Conservation (phyloP, 306 rosid species). For the Malus fusca region DNA sequence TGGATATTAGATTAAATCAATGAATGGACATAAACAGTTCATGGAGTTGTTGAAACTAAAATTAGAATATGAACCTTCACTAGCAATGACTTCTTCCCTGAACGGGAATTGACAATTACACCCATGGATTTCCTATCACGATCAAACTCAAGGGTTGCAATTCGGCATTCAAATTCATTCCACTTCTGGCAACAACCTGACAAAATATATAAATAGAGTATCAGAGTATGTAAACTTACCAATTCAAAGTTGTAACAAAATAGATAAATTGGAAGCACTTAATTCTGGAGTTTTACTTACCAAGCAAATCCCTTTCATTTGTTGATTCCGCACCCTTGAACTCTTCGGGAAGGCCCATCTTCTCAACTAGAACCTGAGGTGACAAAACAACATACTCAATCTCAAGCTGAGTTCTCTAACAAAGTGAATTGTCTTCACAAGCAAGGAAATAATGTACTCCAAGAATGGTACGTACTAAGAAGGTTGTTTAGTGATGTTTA, state of each 20-base stretch:
- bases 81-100: slow-evolving; percentile 49
- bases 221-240: slow-evolving; percentile 1
- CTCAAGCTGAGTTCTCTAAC: neutral
- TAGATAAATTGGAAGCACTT: neutral
- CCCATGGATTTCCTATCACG: slow-evolving; percentile 89
- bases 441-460: neutral
- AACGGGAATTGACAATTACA: slow-evolving; percentile 48
- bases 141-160: slow-evolving; percentile 87
- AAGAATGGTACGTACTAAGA: neutral
- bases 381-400: neutral
- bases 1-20: neutral
- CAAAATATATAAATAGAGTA: neutral
- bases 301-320: slow-evolving; percentile 25
- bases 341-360: slow-evolving; percentile 81
- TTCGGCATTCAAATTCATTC: slow-evolving; percentile 43
- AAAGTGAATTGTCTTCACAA: neutral
- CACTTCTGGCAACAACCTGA: slow-evolving; percentile 60
- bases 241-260: neutral
- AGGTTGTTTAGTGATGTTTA: neutral
- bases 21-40: neutral
- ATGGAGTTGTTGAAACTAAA: neutral
- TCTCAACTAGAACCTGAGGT: slow-evolving; percentile 75
- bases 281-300: slow-evolving; percentile 30
- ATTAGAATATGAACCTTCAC: slow-evolving; percentile 50
- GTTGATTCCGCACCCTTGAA: slow-evolving; percentile 17